A percentile compares a stretch with the other conserved stretches of the same genome.
Conservation (phyloP, 2,329 filamentous ascomycete species). For the Phyllosticta citriasiana region DNA sequence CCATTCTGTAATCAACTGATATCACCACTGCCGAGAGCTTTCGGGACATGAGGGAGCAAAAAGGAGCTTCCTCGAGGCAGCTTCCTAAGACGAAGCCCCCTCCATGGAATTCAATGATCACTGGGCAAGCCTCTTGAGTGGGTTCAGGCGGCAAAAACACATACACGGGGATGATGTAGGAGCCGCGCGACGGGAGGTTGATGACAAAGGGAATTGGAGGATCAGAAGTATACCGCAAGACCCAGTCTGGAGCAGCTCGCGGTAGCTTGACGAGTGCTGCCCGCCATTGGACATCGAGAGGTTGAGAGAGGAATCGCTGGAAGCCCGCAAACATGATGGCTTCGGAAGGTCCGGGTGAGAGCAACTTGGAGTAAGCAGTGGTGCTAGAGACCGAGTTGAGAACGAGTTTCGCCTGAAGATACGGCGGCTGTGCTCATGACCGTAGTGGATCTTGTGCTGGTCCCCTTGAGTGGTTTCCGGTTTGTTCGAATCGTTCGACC, state of each 20-base stretch:
- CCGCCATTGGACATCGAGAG: conserved; percentile 27
- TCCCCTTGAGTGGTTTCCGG: neutral
- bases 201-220: conserved; percentile 34
- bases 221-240: conserved; percentile 29
- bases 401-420: neutral
- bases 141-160: conserved; percentile 31
- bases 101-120: conserved; percentile 35
- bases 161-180: conserved; percentile 29
- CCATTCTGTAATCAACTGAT: conserved; percentile 38
- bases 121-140: conserved; percentile 21
- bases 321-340: conserved; percentile 2
- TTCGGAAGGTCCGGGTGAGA: neutral
- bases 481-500: neutral
- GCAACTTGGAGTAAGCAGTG: neutral
- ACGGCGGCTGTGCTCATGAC: neutral
- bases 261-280: conserved; percentile 28
- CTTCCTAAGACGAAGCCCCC: conserved; percentile 35
- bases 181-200: conserved; percentile 29
- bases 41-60: conserved; percentile 36
- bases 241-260: conserved; percentile 26
- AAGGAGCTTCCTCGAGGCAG: conserved; percentile 36
- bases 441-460: neutral
- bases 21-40: conserved; percentile 35
- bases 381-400: neutral
- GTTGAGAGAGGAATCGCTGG: conserved; percentile 24